Conservation (phyloP, 345 rosid genomes). For the Mercurialis annua region DNA sequence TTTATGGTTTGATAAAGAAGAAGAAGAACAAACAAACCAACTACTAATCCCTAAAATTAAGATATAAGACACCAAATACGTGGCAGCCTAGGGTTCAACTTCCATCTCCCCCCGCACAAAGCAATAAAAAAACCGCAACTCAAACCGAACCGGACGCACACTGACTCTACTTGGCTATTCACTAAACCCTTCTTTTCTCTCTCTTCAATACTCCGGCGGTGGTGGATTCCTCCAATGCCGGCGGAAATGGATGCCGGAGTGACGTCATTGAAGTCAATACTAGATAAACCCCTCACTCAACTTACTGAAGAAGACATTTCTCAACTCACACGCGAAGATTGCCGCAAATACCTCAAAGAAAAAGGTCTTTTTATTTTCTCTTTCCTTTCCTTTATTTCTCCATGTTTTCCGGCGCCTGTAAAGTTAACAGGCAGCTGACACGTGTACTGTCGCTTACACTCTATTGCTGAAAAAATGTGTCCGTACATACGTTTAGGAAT, state of each 20-base stretch:
- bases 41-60: slow-evolving; percentile 32
- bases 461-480: background rate
- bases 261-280: slow-evolving; percentile 57
- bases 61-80: slow-evolving; percentile 38
- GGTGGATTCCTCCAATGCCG: background rate
- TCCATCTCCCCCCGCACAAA: slow-evolving; percentile 19
- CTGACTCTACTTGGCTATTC: background rate
- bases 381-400: slow-evolving; percentile 25
- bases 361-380: slow-evolving; percentile 54
- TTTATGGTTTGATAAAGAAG: no score
- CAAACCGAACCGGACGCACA: background rate
- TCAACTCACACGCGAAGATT: slow-evolving; percentile 97
- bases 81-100: slow-evolving; percentile 82
- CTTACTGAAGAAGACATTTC: slow-evolving; percentile 95
- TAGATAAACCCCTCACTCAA: slow-evolving; percentile 73
- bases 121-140: background rate
- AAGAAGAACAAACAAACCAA: slow-evolving; percentile 13
- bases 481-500: slow-evolving; percentile 77
- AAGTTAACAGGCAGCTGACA: slow-evolving; percentile 32
- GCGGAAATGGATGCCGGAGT: slow-evolving; percentile 45
- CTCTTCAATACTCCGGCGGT: slow-evolving; percentile 5
- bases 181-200: background rate
- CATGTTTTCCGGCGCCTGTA: slow-evolving; percentile 31
- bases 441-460: slow-evolving; percentile 33
- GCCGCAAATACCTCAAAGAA: slow-evolving; percentile 89